phyloP scores from a whole-genome alignment of 2,329 filamentous ascomycete species.

The Pestalotiopsis sp. region DNA sequence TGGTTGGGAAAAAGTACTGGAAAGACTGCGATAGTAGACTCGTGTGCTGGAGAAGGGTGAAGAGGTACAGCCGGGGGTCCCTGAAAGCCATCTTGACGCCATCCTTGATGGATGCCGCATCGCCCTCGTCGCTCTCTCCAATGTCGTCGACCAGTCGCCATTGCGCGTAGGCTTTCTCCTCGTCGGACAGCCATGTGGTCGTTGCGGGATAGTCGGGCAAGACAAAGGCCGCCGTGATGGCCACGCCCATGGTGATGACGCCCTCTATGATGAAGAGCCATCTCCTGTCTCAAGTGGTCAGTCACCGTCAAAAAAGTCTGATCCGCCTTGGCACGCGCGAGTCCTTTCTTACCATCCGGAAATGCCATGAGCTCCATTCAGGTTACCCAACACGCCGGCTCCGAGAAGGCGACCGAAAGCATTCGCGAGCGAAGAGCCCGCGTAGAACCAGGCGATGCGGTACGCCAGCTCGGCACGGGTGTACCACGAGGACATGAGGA shows the following conservation, averaged over 20 bases:
- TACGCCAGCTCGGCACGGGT: constrained; percentile 44
- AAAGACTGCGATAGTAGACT: constrained; percentile 57
- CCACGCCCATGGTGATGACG: constrained; percentile 40
- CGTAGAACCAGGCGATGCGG: constrained; percentile 50
- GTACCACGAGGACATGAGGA: constrained; percentile 48
- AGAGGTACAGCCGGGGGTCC: constrained; percentile 55
- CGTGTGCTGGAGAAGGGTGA: constrained; percentile 56
- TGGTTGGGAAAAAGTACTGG: constrained; percentile 68
- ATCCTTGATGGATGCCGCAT: constrained; percentile 39
- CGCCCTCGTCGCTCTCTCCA: constrained; percentile 44
- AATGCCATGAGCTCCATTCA: constrained; percentile 40
- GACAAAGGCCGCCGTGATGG: constrained; percentile 35
- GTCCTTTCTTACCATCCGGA: constrained; percentile 33
- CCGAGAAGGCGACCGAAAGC: constrained; percentile 54
- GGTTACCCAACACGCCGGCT: constrained; percentile 48
- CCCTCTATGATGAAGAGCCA: constrained; percentile 45
- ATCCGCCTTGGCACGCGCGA: neutral
- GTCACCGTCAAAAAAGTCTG: neutral
- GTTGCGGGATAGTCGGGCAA: constrained; percentile 58
- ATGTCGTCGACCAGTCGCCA: constrained; percentile 54
- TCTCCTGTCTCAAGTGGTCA: constrained; percentile 24
- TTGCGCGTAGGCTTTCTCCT: constrained; percentile 55
- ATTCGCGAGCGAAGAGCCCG: constrained; percentile 49
- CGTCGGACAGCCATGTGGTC: constrained; percentile 51
- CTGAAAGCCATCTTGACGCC: constrained; percentile 50